A percentile compares a stretch with the other conserved stretches of the same genome.
These are phyloP conservation scores for Syncephalastrum contaminatum DNA, from an alignment of 371 early-diverging fungal genomes.

Conservation along the genomic window DNA sequence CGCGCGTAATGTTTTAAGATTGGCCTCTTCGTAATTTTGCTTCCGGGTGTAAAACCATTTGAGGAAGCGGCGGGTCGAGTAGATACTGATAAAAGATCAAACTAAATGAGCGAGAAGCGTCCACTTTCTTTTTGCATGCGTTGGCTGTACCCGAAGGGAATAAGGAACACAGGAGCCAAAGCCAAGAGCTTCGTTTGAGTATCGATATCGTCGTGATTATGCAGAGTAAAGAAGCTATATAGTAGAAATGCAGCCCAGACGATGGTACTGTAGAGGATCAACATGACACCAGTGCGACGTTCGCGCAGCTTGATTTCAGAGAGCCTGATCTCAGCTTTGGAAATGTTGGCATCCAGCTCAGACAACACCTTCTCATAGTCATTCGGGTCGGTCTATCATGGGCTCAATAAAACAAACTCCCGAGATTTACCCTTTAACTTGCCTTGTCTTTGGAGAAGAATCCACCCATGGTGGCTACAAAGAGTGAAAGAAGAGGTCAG, in stretches of 20 bases:
- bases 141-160: conserved; percentile 53
- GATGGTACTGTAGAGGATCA: conserved; percentile 70
- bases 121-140: no score
- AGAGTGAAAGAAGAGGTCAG: no score
- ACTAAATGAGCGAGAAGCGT: neutral
- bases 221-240: conserved; percentile 30
- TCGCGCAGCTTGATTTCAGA: conserved; percentile 64
- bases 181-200: conserved; percentile 4
- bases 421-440: neutral
- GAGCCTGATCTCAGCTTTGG: conserved; percentile 65
- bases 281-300: conserved; percentile 63
- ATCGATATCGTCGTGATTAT: conserved; percentile 7
- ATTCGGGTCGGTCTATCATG: conserved; percentile 30
- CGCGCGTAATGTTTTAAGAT: conserved; percentile 50
- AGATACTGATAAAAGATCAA: conserved; percentile 33
- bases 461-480: conserved; percentile 5
- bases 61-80: conserved; percentile 45
- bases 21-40: conserved; percentile 59
- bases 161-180: conserved; percentile 41
- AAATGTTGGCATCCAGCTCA: conserved; percentile 74
- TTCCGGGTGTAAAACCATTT: conserved; percentile 60
- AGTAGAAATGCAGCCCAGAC: conserved; percentile 65
- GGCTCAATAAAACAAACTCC: no score
- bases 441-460: conserved; percentile 8
- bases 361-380: conserved; percentile 84